Evolutionary conservation across 2,329 filamentous ascomycete genomes (phyloP).

Genomic region (Diaporthe destruens): DNA sequence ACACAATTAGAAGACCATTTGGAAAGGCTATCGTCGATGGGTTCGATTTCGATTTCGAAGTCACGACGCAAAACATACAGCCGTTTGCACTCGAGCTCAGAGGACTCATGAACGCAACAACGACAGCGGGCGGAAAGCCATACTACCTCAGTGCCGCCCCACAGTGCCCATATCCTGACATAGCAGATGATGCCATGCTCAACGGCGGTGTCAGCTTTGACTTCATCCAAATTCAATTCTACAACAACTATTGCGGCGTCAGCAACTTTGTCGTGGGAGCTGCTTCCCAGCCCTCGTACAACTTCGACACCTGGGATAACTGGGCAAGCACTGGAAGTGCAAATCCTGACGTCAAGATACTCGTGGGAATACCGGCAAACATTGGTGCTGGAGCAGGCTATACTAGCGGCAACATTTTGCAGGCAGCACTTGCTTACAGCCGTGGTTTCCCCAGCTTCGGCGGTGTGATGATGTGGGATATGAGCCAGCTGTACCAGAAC

Average conservation of each 20-base stretch:
- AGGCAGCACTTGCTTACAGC: conserved; percentile 64
- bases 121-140: conserved; percentile 59
- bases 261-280: conserved; percentile 61
- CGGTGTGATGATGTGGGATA: conserved; percentile 79
- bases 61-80: conserved; percentile 68
- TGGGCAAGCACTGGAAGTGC: conserved; percentile 71
- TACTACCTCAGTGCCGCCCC: conserved; percentile 75
- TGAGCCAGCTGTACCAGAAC: conserved; percentile 71
- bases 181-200: conserved; percentile 68
- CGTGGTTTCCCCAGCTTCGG: conserved; percentile 71
- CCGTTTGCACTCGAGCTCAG: conserved; percentile 72
- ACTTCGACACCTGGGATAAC: conserved; percentile 73
- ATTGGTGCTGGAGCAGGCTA: conserved; percentile 69
- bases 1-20: conserved; percentile 72
- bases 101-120: conserved; percentile 64
- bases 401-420: conserved; percentile 59
- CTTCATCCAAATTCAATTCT: conserved; percentile 74
- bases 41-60: conserved; percentile 83
- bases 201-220: conserved; percentile 67
- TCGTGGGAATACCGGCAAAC: conserved; percentile 72
- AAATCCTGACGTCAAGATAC: conserved; percentile 71
- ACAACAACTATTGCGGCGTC: conserved; percentile 76
- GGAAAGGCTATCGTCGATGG: conserved; percentile 75
- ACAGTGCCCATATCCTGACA: conserved; percentile 76
- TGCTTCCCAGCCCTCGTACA: conserved; percentile 65